Percentiles rank a stretch among this genome's conserved stretches.
Evolutionary conservation across 2,329 filamentous ascomycete species (phyloP).

Genomic region (Fusarium sp.): DNA sequence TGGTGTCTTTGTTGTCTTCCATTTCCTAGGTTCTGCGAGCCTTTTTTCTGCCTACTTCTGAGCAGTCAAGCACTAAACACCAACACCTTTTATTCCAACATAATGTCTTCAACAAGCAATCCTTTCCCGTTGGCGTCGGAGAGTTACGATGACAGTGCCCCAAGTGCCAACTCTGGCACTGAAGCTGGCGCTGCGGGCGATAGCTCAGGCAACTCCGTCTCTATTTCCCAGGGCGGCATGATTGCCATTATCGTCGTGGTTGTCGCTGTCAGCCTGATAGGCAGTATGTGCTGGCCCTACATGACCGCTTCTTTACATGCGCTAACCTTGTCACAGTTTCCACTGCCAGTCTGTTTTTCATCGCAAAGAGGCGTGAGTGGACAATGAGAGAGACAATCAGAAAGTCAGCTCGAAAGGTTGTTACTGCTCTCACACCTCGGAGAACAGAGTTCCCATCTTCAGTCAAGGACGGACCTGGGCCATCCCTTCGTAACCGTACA

Average conservation of each 20-base stretch:
- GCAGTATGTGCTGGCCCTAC: slow-evolving; percentile 68
- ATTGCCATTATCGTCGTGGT: slow-evolving; percentile 83
- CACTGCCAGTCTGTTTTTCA: slow-evolving; percentile 78
- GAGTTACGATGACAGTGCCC: slow-evolving; percentile 56
- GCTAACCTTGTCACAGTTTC: slow-evolving; percentile 63
- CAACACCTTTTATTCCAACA: slow-evolving; percentile 23
- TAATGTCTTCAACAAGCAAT: slow-evolving; percentile 59
- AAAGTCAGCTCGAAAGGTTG: slow-evolving; percentile 75
- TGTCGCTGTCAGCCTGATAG: slow-evolving; percentile 75
- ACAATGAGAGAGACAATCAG: slow-evolving; percentile 80
- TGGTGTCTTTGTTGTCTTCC: slow-evolving; percentile 26
- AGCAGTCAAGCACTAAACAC: slow-evolving; percentile 19
- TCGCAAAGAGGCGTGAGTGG: slow-evolving; percentile 90
- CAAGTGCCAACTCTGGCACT: slow-evolving; percentile 60
- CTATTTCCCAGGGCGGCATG: slow-evolving; percentile 77
- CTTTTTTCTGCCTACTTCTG: slow-evolving; percentile 14
- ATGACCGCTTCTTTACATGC: not conserved
- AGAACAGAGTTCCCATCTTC: slow-evolving; percentile 73
- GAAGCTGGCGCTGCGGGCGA: slow-evolving; percentile 77
- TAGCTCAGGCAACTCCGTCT: slow-evolving; percentile 69
- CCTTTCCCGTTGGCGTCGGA: slow-evolving; percentile 63
- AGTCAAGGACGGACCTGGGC: slow-evolving; percentile 61
- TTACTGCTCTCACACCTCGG: slow-evolving; percentile 73
- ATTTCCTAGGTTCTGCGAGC: slow-evolving; percentile 43
- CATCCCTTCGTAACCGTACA: slow-evolving; percentile 57